phyloP scores from a whole-genome alignment of 371 early-diverging fungal genomes.

The Mucor indicus region DNA sequence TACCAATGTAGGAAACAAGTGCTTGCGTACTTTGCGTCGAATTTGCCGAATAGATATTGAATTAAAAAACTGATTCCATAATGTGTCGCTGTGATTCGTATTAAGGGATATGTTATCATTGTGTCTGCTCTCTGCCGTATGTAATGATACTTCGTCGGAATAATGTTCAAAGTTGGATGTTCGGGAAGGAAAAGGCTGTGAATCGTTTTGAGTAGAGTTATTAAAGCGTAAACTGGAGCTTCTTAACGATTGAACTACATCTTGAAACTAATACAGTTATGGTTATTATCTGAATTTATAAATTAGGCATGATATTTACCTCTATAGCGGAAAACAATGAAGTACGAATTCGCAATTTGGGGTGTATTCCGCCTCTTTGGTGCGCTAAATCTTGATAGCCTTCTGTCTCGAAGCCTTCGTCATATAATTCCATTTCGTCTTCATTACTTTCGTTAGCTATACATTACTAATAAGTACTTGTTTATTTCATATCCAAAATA shows the following conservation, averaged over 20 bases:
- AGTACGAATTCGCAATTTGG: constrained; percentile 38
- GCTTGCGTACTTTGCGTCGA: constrained; percentile 6
- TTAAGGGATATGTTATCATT: background rate
- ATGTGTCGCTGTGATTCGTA: background rate
- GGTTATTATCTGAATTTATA: background rate
- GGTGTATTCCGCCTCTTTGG: constrained; percentile 23
- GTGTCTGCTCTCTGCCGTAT: constrained; percentile 17
- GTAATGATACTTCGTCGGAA: constrained; percentile 16
- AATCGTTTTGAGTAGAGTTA: background rate
- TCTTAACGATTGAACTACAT: constrained; percentile 47
- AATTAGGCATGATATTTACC: constrained; percentile 10
- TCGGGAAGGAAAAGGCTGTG: background rate
- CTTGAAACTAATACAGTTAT: constrained; percentile 39
- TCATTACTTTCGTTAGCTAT: constrained; percentile 17
- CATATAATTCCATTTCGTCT: constrained; percentile 44
- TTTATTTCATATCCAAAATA: background rate
- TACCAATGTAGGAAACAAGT: constrained; percentile 55
- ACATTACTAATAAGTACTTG: background rate
- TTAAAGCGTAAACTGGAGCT: constrained; percentile 18
- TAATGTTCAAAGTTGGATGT: constrained; percentile 2
- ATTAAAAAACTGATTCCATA: constrained; percentile 1
- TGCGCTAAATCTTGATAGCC: constrained; percentile 30
- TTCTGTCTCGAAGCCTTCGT: constrained; percentile 48
- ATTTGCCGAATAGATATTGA: constrained; percentile 1
- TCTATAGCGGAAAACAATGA: constrained; percentile 49